Evolutionary conservation across 129 eudicot genomes (phyloP).

Genomic region (Helianthus tuberosus): DNA sequence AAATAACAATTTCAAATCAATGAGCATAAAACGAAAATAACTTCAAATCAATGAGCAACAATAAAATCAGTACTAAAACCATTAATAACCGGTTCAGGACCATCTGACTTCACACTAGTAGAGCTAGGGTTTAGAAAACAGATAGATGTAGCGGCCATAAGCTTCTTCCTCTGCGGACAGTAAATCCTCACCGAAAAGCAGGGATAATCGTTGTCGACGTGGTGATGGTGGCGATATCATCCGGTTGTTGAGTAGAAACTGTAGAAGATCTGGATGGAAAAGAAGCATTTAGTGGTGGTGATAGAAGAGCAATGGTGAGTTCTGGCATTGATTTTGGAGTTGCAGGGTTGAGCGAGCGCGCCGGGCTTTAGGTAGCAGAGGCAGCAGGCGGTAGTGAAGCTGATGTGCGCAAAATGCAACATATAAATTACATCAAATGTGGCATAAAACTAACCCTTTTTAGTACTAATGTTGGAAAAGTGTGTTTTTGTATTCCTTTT

Average conservation of each 20-base stretch:
- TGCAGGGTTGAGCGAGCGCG: conserved; percentile 42
- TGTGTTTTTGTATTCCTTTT: too few relatives aligned
- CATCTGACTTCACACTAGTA: conserved; percentile 21
- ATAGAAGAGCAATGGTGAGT: conserved; percentile 25
- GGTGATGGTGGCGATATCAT: neutral
- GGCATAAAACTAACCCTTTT: too few relatives aligned
- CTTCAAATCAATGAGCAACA: conserved; percentile 45
- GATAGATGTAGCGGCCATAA: conserved; percentile 44
- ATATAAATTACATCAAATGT: too few relatives aligned
- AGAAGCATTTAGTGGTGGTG: neutral
- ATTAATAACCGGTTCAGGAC: conserved; percentile 45
- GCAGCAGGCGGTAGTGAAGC: neutral
- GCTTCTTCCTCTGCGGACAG: conserved; percentile 60
- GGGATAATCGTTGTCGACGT: conserved; percentile 28
- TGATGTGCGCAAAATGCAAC: too few relatives aligned
- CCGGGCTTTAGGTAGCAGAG: conserved; percentile 39
- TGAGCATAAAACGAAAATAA: too few relatives aligned
- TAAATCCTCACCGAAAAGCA: conserved; percentile 33
- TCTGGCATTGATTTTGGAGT: conserved; percentile 51
- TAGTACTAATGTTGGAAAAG: too few relatives aligned
- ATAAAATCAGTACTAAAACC: conserved; percentile 39
- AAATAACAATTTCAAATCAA: too few relatives aligned
- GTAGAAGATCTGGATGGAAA: neutral
- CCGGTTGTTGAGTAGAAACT: neutral
- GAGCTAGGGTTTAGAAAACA: conserved; percentile 35